phyloP scores from a whole-genome alignment of 495 filamentous ascomycete genomes.

The Tetracladium setigerum region DNA sequence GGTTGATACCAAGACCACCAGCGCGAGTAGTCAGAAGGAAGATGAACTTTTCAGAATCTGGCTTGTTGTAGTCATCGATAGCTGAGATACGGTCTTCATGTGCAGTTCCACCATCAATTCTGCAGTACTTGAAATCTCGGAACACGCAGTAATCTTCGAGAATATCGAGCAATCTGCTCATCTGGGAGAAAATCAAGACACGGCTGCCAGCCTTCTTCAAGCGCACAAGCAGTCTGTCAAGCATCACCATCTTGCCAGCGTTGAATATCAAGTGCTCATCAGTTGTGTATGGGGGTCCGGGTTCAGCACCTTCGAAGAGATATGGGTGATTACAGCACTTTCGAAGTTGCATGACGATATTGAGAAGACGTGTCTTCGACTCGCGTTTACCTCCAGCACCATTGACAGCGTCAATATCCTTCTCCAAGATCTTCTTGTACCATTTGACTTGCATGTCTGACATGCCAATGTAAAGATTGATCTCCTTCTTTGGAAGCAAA shows the following conservation, averaged over 20 bases:
- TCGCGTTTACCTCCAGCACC: constrained; percentile 93
- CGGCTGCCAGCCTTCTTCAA: constrained; percentile 82
- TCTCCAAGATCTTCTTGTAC: constrained; percentile 98
- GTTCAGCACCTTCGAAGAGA: constrained; percentile 95
- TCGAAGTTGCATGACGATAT: constrained; percentile 99
- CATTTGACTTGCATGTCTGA: constrained; percentile 98
- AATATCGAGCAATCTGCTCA: constrained; percentile 96
- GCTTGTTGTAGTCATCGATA: constrained; percentile 97
- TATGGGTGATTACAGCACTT: constrained; percentile 99
- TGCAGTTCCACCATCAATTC: constrained; percentile 94
- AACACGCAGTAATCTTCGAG: constrained; percentile 98
- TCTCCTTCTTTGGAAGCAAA: constrained; percentile 91
- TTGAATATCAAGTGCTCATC: constrained; percentile 95
- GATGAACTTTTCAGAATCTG: constrained; percentile 91
- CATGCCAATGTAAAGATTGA: constrained; percentile 98
- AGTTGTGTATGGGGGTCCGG: constrained; percentile 94
- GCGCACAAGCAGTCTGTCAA: constrained; percentile 83
- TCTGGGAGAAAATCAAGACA: constrained; percentile 97
- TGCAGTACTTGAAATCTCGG: constrained; percentile 88
- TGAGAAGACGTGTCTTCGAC: constrained; percentile 97
- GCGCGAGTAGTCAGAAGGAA: constrained; percentile 97
- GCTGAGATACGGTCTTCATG: constrained; percentile 97
- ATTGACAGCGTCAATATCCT: constrained; percentile 98
- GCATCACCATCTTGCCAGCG: constrained; percentile 93
- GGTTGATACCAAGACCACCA: constrained; percentile 95